phyloP scores from a whole-genome alignment of 352 stramenopile species.

The Globisporangium cederbergense region DNA sequence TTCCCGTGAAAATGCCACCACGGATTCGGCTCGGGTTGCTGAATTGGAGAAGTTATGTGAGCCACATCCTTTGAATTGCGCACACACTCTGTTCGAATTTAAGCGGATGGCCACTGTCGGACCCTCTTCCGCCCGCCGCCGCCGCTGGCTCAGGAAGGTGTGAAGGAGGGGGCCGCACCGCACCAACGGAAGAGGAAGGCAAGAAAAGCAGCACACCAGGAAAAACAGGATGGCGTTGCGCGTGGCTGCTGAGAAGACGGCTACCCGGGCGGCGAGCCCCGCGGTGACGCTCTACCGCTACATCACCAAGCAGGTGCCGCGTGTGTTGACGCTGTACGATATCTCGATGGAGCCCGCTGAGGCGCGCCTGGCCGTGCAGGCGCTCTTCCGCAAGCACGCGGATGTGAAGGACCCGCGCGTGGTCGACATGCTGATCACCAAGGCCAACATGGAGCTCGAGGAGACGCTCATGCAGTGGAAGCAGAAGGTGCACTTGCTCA shows the following conservation, averaged over 20 bases:
- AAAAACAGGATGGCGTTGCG: constrained; percentile 63
- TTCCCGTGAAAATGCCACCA: too few species aligned
- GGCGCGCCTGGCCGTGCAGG: constrained; percentile 87
- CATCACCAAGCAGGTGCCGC: constrained; percentile 91
- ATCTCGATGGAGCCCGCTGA: constrained; percentile 92
- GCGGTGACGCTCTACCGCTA: constrained; percentile 87
- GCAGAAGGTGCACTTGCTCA: constrained; percentile 94
- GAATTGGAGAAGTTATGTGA: too few species aligned
- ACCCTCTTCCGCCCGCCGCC: too few species aligned
- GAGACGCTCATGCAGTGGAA: constrained; percentile 98
- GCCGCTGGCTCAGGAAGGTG: too few species aligned
- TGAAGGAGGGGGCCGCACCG: not conserved
- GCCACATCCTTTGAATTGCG: too few species aligned
- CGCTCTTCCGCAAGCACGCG: constrained; percentile 93
- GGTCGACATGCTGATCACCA: constrained; percentile 95
- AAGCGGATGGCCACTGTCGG: too few species aligned
- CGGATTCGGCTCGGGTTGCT: too few species aligned
- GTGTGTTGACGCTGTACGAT: constrained; percentile 97
- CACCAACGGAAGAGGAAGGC: constrained; percentile 4
- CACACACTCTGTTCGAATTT: too few species aligned
- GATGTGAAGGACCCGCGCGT: constrained; percentile 93
- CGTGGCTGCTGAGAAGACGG: constrained; percentile 66
- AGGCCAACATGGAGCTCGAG: constrained; percentile 98
- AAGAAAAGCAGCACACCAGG: not conserved
- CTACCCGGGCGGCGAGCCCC: constrained; percentile 48